Conservation (phyloP, 2,329 filamentous ascomycete species). For the Chrysoporthe puriensis region DNA sequence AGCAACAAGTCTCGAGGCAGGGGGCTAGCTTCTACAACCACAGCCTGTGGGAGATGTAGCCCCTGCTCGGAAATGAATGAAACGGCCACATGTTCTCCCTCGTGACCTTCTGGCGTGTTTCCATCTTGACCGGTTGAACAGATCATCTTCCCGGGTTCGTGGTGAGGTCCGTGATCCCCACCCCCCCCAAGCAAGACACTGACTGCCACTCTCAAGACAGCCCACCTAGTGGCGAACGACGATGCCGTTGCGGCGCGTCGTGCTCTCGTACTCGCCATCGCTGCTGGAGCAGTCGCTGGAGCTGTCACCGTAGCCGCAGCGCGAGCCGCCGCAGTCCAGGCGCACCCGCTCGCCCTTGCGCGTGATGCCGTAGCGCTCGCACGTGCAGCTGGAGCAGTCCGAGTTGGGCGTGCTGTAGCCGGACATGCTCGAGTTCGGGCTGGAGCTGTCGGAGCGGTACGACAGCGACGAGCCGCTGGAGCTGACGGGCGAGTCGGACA, state of each 20-base stretch:
- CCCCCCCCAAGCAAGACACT: slow-evolving; percentile 29
- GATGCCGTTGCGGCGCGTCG: slow-evolving; percentile 66
- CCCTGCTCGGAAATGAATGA: slow-evolving; percentile 39
- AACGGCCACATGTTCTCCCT: slow-evolving; percentile 36
- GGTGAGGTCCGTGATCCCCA: slow-evolving; percentile 33
- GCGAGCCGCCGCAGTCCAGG: slow-evolving; percentile 89
- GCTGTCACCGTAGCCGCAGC: slow-evolving; percentile 81
- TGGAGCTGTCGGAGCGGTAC: slow-evolving; percentile 74
- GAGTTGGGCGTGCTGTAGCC: slow-evolving; percentile 81
- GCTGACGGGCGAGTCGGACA: slow-evolving; percentile 60
- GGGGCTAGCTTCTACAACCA: slow-evolving; percentile 32
- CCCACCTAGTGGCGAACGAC: slow-evolving; percentile 50
- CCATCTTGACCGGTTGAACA: slow-evolving; percentile 3
- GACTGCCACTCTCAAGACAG: slow-evolving; percentile 30
- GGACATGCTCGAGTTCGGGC: slow-evolving; percentile 72
- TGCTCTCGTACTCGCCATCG: slow-evolving; percentile 61
- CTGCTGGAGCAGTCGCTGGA: slow-evolving; percentile 72
- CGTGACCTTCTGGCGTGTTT: slow-evolving; percentile 29
- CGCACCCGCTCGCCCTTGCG: slow-evolving; percentile 91
- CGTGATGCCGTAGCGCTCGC: slow-evolving; percentile 96
- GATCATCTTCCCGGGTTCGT: slow-evolving; percentile 34
- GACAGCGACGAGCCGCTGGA: slow-evolving; percentile 66
- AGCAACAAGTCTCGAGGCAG: slow-evolving; percentile 39
- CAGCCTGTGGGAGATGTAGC: slow-evolving; percentile 29
- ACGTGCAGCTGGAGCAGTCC: slow-evolving; percentile 81